Conservation (phyloP, 305 asterid genomes). For the Rubia balearica region DNA sequence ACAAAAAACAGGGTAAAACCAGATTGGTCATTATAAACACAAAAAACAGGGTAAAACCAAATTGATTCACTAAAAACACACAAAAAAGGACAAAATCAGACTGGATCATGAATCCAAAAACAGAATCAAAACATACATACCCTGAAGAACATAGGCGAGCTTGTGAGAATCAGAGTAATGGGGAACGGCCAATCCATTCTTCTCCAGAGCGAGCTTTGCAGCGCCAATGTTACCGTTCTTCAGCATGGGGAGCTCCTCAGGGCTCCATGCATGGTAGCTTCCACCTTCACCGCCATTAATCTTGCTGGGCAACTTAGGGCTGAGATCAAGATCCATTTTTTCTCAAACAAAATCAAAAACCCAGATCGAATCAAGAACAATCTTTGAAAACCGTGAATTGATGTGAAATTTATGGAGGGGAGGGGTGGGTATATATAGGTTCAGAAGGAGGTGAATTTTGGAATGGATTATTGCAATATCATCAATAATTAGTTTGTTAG, state of each 20-base stretch:
- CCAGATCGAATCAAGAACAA: background rate
- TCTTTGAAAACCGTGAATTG: background rate
- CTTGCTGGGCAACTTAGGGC: constrained; percentile 62
- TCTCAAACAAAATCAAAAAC: background rate
- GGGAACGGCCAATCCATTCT: constrained; percentile 71
- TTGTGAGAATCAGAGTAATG: constrained; percentile 80
- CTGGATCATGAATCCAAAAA: background rate
- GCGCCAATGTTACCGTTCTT: constrained; percentile 82
- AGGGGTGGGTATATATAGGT: background rate
- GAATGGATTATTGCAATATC: background rate
- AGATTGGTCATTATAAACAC: background rate
- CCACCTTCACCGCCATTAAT: constrained; percentile 80
- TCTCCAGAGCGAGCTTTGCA: constrained; percentile 63
- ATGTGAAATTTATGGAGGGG: background rate
- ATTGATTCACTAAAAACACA: background rate
- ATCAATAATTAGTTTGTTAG: too few species aligned
- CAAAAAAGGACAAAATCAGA: background rate
- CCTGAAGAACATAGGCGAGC: constrained; percentile 91
- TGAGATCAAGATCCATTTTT: constrained; percentile 65
- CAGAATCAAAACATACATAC: constrained; percentile 16
- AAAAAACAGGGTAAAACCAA: background rate
- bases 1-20: background rate
- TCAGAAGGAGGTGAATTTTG: background rate
- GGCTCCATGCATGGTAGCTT: constrained; percentile 72
- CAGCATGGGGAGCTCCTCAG: constrained; percentile 69